These are phyloP conservation scores for Microascus cirrosus DNA, from an alignment of 2,329 filamentous ascomycete species.

Conservation along the genomic window DNA sequence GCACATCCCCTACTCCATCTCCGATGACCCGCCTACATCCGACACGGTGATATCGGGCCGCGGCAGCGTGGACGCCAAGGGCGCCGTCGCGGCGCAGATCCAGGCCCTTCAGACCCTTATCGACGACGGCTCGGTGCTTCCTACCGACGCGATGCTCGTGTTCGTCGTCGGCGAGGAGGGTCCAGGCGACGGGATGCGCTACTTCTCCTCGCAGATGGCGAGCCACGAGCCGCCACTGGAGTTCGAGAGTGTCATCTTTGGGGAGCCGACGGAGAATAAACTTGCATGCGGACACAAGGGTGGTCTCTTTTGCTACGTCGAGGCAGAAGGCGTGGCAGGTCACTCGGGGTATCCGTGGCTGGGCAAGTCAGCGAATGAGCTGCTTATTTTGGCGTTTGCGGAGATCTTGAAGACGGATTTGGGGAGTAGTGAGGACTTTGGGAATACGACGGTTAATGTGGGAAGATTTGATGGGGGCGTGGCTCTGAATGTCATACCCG, in stretches of 20 bases:
- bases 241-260: slow-evolving; percentile 69
- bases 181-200: slow-evolving; percentile 67
- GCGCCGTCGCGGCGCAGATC: slow-evolving; percentile 61
- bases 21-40: slow-evolving; percentile 28
- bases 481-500: slow-evolving; percentile 79
- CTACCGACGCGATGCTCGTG: slow-evolving; percentile 45
- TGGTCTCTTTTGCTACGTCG: slow-evolving; percentile 55
- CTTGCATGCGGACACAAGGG: slow-evolving; percentile 91
- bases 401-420: slow-evolving; percentile 58
- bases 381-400: slow-evolving; percentile 63
- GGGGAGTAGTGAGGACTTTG: slow-evolving; percentile 66
- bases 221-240: slow-evolving; percentile 6
- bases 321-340: slow-evolving; percentile 61
- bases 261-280: slow-evolving; percentile 83
- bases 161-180: slow-evolving; percentile 78
- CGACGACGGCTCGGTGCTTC: slow-evolving; percentile 22
- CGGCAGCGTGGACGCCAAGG: slow-evolving; percentile 64
- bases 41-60: slow-evolving; percentile 55
- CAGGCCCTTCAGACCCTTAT: slow-evolving; percentile 51
- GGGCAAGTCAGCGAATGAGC: slow-evolving; percentile 73
- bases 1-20: slow-evolving; percentile 55
- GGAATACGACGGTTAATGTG: slow-evolving; percentile 82
- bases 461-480: slow-evolving; percentile 71
- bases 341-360: slow-evolving; percentile 92
- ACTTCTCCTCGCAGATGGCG: slow-evolving; percentile 31